These are phyloP conservation scores for Lenzites betulinus DNA, from an alignment of 768 basidiomycete genomes.

Conservation along the genomic window DNA sequence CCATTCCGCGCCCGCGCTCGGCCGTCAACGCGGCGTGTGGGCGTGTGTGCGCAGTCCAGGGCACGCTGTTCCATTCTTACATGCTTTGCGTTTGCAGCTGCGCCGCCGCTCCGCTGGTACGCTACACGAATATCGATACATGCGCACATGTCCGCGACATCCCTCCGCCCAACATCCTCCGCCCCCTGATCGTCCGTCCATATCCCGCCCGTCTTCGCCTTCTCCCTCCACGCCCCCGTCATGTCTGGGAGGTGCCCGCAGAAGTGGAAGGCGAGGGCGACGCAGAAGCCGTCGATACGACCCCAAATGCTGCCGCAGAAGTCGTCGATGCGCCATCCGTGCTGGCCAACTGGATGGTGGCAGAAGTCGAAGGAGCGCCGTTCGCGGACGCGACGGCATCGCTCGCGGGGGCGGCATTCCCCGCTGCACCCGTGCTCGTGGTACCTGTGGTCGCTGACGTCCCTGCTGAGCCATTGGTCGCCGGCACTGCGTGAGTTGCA, in stretches of 20 bases:
- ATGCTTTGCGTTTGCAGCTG: neutral
- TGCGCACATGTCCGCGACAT: slow-evolving; percentile 4
- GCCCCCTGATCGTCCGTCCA: slow-evolving; percentile 13
- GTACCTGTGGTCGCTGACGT: neutral
- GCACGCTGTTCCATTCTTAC: slow-evolving; percentile 7
- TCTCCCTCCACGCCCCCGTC: neutral
- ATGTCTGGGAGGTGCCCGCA: neutral
- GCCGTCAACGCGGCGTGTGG: slow-evolving; percentile 11
- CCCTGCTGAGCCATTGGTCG: neutral
- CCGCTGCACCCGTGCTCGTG: too few relatives aligned
- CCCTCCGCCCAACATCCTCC: neutral
- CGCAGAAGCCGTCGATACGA: slow-evolving; percentile 2
- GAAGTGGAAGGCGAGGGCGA: neutral
- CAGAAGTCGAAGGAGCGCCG: slow-evolving; percentile 1
- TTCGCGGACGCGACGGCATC: neutral
- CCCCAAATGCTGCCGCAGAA: neutral
- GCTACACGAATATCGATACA: slow-evolving; percentile 21
- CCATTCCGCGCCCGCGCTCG: neutral
- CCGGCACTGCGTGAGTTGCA: neutral
- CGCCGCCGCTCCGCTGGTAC: slow-evolving; percentile 11
- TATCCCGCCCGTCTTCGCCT: slow-evolving; percentile 4
- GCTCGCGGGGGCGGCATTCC: neutral
- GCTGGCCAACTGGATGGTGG: neutral
- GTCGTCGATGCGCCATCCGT: neutral
- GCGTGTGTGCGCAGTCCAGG: neutral